Conservation (phyloP, 306 rosid species). For the Begonia loranthoides region DNA sequence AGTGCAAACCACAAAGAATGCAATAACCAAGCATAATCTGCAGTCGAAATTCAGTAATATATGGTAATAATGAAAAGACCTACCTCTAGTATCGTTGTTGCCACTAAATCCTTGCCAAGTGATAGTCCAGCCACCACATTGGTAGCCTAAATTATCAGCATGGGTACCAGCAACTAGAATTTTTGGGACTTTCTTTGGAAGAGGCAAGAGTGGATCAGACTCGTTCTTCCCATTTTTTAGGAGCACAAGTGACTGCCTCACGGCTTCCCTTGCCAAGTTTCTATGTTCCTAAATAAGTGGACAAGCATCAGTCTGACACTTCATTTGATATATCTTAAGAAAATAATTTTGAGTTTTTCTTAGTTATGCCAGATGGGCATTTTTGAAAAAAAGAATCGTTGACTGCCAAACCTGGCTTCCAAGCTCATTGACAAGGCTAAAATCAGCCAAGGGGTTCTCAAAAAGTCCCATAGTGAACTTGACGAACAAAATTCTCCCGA, state of each 20-base stretch:
- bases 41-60: no score
- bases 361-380: no score
- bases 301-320: no score
- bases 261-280: constrained; percentile 92
- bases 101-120: constrained; percentile 89
- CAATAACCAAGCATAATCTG: no score
- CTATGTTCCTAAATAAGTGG: constrained; percentile 53
- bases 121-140: constrained; percentile 99
- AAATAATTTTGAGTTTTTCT: no score
- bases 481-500: constrained; percentile 64
- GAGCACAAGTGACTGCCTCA: constrained; percentile 78
- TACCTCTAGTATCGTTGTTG: constrained; percentile 63
- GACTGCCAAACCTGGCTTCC: constrained; percentile 68
- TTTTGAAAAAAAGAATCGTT: neutral
- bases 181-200: constrained; percentile 55
- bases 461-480: constrained; percentile 91
- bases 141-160: constrained; percentile 93
- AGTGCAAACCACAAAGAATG: neutral
- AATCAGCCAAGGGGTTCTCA: constrained; percentile 80
- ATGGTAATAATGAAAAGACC: constrained; percentile 10
- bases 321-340: no score
- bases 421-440: constrained; percentile 72
- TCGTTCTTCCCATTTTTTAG: constrained; percentile 79
- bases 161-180: constrained; percentile 75
- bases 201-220: constrained; percentile 60